Evolutionary conservation across 441 rosid species (phyloP).

Genomic region (Erodium texanum): DNA sequence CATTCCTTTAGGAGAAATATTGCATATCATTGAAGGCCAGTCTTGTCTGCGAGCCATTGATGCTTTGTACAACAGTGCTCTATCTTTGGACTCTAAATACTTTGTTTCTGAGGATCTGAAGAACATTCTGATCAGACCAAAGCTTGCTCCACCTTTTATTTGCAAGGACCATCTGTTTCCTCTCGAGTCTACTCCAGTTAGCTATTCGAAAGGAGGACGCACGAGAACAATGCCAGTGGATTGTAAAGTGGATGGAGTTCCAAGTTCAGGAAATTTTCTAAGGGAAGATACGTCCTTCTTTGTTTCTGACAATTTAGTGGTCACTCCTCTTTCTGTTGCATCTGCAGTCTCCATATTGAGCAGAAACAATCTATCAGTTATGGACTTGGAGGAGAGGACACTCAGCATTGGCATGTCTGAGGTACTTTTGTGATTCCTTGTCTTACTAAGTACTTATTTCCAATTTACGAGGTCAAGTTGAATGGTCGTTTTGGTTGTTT

Average conservation of each 20-base stretch:
- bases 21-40: not conserved
- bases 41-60: not conserved
- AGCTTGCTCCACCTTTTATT: not conserved
- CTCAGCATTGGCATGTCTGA: not conserved
- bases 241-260: not conserved
- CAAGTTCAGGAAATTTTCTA: not conserved
- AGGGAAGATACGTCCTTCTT: not conserved
- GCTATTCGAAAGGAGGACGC: not conserved
- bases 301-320: not conserved
- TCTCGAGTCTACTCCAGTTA: not conserved
- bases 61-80: not conserved
- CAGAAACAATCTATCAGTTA: no score
- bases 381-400: not conserved
- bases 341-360: no score
- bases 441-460: no score
- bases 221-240: not conserved
- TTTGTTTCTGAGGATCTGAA: not conserved
- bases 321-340: not conserved
- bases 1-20: not conserved
- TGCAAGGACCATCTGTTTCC: not conserved
- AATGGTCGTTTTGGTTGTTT: no score
- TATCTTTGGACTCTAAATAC: not conserved
- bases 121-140: not conserved
- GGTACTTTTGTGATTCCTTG: not conserved
- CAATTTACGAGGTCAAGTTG: no score